Conservation (phyloP, 1,139 yeast genomes). For the Protomyces gravidus region DNA sequence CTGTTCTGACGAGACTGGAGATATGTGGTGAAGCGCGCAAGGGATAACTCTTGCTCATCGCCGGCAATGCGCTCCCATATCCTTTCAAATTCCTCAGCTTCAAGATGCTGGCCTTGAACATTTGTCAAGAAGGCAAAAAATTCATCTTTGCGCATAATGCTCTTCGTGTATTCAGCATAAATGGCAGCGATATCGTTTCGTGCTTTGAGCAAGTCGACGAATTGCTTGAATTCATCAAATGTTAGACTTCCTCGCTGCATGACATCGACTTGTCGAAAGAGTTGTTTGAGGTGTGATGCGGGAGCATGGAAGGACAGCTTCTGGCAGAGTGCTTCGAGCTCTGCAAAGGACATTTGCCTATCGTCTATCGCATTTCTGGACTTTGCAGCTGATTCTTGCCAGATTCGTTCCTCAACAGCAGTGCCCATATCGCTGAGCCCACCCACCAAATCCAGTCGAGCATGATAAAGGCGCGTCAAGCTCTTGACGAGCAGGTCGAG, state of each 20-base stretch:
- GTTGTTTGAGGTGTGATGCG: conserved; percentile 41
- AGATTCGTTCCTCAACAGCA: neutral
- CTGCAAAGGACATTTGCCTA: conserved; percentile 57
- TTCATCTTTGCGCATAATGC: conserved; percentile 40
- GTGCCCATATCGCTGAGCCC: conserved; percentile 1
- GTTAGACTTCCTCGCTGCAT: conserved; percentile 49
- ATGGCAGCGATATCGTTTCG: conserved; percentile 52
- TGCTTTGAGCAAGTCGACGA: conserved; percentile 53
- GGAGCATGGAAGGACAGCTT: conserved; percentile 66
- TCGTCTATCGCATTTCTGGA: conserved; percentile 38
- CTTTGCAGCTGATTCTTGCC: neutral
- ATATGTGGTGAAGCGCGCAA: conserved; percentile 53
- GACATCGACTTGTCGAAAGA: conserved; percentile 52
- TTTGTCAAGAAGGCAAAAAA: conserved; percentile 50
- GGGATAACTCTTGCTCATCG: conserved; percentile 11
- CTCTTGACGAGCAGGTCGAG: conserved; percentile 53
- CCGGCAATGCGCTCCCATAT: conserved; percentile 11
- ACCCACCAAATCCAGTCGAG: conserved; percentile 15
- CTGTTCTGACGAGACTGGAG: conserved; percentile 48
- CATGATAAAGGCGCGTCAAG: conserved; percentile 46
- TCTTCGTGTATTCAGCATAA: conserved; percentile 38
- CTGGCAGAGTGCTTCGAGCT: conserved; percentile 60
- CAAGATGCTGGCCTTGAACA: conserved; percentile 44
- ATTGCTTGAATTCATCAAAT: conserved; percentile 67
- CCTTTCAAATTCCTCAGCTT: neutral